Base-by-base conservation (phyloP, 1,284 basidiomycete species). In the Hortiboletus rubellus region DNA sequence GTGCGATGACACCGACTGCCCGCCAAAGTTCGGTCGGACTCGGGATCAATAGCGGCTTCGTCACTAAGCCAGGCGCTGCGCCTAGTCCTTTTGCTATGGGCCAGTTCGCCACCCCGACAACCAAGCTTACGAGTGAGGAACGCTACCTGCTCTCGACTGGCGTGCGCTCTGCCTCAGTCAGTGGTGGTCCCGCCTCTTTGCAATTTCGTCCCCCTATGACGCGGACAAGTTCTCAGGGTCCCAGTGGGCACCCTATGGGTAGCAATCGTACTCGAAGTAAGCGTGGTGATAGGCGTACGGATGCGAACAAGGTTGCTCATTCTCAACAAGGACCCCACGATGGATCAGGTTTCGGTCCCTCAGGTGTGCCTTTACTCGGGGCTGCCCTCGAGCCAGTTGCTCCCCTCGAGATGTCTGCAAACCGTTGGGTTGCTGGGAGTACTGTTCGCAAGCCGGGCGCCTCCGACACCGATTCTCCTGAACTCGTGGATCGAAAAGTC, bases 401-500 rank as follows among this genome's bases (percentile, higher is more conserved):
- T 18, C 94, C 93, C 6, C 82, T 96, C 15, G 87, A 89, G 66
- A 73, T 78, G 38, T 84, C 88, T 17, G 91, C 86, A 55, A 96
- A 96, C 71, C 85, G 94, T 57, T 98, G 96, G 96, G 82, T 79
- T 14, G 72, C 77, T 1, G 66, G 64, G 24, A 80, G 79, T 56
- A 68, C 64, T 6, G n/a, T 46, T 14, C 71, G 60, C 44, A 69
- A 62, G 12, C 40, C 56, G 22, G 47, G 18, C 7, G 2, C 74
- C 60, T 66, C 59, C 18, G 87, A 91, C 49, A 73, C 79, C 17
- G 89, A 91, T 54, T 88, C 91, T 5, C 87, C 91, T 0, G 90
- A 91, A 65, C 76, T 90, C 63, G 92, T 98, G 36, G 93, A 96
- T 68, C 88, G 94, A 59, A 98, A 97, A 78, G 95, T 98, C 79